Conservation (phyloP, 345 rosid species). For the Salix viminalis region DNA sequence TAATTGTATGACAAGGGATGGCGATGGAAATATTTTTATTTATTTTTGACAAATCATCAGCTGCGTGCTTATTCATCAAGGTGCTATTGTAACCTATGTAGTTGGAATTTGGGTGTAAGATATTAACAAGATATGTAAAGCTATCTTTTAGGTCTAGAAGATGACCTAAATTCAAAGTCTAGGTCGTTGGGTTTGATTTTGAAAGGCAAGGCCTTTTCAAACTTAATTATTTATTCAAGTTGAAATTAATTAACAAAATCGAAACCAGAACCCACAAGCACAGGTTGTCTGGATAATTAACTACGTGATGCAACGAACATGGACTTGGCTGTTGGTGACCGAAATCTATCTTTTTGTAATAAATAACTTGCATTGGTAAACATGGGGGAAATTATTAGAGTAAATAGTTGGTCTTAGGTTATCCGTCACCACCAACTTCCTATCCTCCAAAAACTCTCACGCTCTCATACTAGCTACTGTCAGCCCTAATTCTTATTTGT, state of each 20-base stretch:
- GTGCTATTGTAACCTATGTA: background rate
- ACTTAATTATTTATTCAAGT: background rate
- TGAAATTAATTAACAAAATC: background rate
- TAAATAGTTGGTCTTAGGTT: constrained; percentile 49
- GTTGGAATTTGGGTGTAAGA: background rate
- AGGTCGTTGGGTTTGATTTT: background rate
- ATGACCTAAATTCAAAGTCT: background rate
- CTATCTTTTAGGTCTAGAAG: background rate
- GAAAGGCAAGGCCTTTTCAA: background rate
- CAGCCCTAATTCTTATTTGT: too few species aligned
- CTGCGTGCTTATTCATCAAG: background rate
- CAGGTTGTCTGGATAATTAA: background rate
- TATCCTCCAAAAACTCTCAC: constrained; percentile 19
- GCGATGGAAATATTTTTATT: background rate
- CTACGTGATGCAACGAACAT: background rate
- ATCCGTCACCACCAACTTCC: constrained; percentile 60
- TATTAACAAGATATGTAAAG: background rate
- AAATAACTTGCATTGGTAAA: background rate
- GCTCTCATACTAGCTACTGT: too few species aligned
- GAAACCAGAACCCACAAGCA: background rate
- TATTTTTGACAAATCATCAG: background rate
- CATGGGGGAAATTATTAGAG: background rate
- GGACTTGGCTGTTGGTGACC: background rate
- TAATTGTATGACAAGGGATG: background rate
- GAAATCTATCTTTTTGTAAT: background rate